Conservation (phyloP, 345 rosid genomes). For the Rhizophora mangle region DNA sequence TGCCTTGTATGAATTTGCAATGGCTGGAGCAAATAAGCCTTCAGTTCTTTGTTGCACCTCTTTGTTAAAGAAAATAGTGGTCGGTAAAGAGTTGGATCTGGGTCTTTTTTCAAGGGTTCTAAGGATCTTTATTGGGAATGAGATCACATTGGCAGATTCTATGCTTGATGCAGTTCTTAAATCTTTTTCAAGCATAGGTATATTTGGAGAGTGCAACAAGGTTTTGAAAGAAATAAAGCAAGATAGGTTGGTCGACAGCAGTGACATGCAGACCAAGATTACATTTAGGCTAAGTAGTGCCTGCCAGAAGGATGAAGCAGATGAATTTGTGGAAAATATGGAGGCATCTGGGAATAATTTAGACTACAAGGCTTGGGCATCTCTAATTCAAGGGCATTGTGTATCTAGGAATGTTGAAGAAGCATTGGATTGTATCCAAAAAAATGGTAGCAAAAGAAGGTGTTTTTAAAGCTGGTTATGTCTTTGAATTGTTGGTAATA, state of each 20-base stretch:
- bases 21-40: slow-evolving; percentile 63
- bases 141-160: slow-evolving; percentile 55
- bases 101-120: slow-evolving; percentile 64
- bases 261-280: slow-evolving; percentile 50
- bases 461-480: slow-evolving; percentile 39
- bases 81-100: slow-evolving; percentile 54
- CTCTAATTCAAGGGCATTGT: slow-evolving; percentile 73
- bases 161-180: slow-evolving; percentile 59
- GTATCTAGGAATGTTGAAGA: slow-evolving; percentile 55
- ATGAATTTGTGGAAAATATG: slow-evolving; percentile 45
- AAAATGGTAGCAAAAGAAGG: slow-evolving; percentile 52
- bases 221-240: slow-evolving; percentile 65
- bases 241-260: slow-evolving; percentile 41
- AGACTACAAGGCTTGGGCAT: slow-evolving; percentile 57
- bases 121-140: slow-evolving; percentile 44
- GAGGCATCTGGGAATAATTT: slow-evolving; percentile 47
- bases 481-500: slow-evolving; percentile 56
- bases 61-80: slow-evolving; percentile 65
- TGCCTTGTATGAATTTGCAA: slow-evolving; percentile 64
- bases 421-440: slow-evolving; percentile 54
- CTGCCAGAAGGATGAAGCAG: slow-evolving; percentile 50
- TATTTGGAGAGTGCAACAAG: slow-evolving; percentile 48
- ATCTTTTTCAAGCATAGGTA: slow-evolving; percentile 60
- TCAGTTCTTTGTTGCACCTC: slow-evolving; percentile 41
- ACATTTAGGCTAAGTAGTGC: slow-evolving; percentile 50